A percentile compares a stretch with the other conserved stretches of the same genome.
phyloP scores from a whole-genome alignment of 2,329 filamentous ascomycete species.

The Onygena corvina region DNA sequence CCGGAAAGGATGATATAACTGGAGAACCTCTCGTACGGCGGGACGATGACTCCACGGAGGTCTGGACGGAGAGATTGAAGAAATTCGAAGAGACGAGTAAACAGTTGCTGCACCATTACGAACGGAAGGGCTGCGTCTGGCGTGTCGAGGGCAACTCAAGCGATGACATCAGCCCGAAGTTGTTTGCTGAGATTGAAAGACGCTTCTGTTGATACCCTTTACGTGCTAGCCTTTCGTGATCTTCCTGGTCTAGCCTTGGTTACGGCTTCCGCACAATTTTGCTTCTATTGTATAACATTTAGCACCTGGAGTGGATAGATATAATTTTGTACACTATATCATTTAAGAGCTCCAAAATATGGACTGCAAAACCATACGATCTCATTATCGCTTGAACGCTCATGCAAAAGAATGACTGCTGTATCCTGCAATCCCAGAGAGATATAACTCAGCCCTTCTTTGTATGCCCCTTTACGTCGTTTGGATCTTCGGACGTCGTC shows the following conservation, averaged over 20 bases:
- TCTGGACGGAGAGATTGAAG: conserved; percentile 66
- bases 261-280: background rate
- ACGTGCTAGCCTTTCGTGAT: background rate
- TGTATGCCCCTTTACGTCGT: conserved; percentile 12
- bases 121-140: conserved; percentile 68
- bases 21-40: conserved; percentile 75
- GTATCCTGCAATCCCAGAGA: too few relatives aligned
- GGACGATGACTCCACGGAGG: conserved; percentile 72
- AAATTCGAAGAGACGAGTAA: conserved; percentile 81
- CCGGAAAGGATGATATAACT: conserved; percentile 77
- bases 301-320: background rate
- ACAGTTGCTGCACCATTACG: conserved; percentile 80
- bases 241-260: background rate
- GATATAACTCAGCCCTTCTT: too few relatives aligned
- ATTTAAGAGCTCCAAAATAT: background rate
- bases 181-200: conserved; percentile 69
- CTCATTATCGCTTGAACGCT: conserved; percentile 5
- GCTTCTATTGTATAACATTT: background rate
- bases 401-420: too few relatives aligned
- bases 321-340: background rate
- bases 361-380: conserved; percentile 2
- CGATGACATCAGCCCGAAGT: conserved; percentile 87
- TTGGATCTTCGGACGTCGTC: conserved; percentile 34
- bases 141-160: conserved; percentile 80
- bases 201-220: conserved; percentile 46